phyloP scores from a whole-genome alignment of 805 yeast species.

The Lipomyces sp. region DNA sequence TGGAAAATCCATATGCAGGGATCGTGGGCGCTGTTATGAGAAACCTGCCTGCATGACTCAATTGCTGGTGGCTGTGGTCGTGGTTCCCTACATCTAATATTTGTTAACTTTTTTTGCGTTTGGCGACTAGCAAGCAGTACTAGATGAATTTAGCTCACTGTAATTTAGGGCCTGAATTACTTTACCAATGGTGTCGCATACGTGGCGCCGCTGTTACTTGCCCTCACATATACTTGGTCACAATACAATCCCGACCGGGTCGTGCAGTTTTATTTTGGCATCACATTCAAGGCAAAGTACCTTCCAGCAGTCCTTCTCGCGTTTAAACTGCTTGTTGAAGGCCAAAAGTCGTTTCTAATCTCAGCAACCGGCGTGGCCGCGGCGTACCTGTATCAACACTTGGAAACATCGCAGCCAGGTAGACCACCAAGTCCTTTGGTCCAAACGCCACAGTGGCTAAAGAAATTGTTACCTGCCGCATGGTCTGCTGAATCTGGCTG shows the following conservation, averaged over 20 bases:
- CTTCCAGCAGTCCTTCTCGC: constrained; percentile 45
- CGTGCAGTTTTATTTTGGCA: constrained; percentile 43
- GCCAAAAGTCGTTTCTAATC: constrained; percentile 38
- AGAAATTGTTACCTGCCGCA: constrained; percentile 31
- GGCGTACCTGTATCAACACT: constrained; percentile 45
- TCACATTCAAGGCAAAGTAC: constrained; percentile 42
- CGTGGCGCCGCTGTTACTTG: constrained; percentile 43
- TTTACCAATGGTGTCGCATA: constrained; percentile 39
- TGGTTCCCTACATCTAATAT: constrained; percentile 35
- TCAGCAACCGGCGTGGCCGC: constrained; percentile 43
- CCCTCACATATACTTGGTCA: constrained; percentile 48
- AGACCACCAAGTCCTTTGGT: constrained; percentile 29
- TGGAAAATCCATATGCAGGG: constrained; percentile 22
- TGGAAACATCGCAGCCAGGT: constrained; percentile 41
- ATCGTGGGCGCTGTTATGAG: constrained; percentile 37
- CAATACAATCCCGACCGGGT: constrained; percentile 45
- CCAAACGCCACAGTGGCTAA: constrained; percentile 32
- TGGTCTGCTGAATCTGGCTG: constrained; percentile 36
- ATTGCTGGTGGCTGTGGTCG: constrained; percentile 37
- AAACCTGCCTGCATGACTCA: constrained; percentile 24
- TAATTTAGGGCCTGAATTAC: constrained; percentile 23
- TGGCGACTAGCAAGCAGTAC: background rate
- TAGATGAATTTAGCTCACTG: background rate
- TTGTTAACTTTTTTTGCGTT: constrained; percentile 2
- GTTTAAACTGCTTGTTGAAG: constrained; percentile 41